Evolutionary conservation across 768 basidiomycete genomes (phyloP).

Genomic region (Lactarius evosmus): DNA sequence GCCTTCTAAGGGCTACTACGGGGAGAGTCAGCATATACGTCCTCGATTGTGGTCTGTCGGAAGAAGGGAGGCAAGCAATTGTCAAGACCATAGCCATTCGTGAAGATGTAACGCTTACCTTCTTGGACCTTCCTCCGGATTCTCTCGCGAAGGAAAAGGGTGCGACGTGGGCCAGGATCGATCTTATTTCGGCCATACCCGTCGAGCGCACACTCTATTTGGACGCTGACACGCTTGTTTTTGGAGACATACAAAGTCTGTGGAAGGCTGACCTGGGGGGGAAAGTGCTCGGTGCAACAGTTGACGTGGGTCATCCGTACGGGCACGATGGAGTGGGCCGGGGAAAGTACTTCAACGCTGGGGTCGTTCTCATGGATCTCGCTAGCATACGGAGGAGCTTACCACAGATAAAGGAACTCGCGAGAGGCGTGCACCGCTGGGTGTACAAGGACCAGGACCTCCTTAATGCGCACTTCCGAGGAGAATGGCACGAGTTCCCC

Average conservation of each 20-base stretch:
- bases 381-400: constrained; percentile 36
- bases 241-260: constrained; percentile 38
- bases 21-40: constrained; percentile 49
- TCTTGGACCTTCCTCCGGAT: constrained; percentile 38
- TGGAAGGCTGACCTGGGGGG: constrained; percentile 48
- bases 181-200: constrained; percentile 45
- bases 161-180: constrained; percentile 47
- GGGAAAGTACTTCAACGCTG: constrained; percentile 52
- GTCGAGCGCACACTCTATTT: constrained; percentile 51
- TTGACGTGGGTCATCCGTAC: constrained; percentile 49
- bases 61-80: constrained; percentile 38
- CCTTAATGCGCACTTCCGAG: constrained; percentile 46
- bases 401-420: constrained; percentile 33
- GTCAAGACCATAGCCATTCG: constrained; percentile 32
- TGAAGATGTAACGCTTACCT: constrained; percentile 41
- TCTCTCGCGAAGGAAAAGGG: constrained; percentile 35
- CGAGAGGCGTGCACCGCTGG: constrained; percentile 33
- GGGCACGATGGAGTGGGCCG: constrained; percentile 41
- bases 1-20: constrained; percentile 37
- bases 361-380: constrained; percentile 52
- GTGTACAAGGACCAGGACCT: constrained; percentile 49
- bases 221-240: constrained; percentile 51
- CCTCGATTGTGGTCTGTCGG: constrained; percentile 45
- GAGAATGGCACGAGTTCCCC: constrained; percentile 42
- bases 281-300: constrained; percentile 42